A percentile compares a stretch with the other conserved stretches of the same genome.
Conservation (phyloP, 140 eudicot genomes). For the Eryngium alpinum region DNA sequence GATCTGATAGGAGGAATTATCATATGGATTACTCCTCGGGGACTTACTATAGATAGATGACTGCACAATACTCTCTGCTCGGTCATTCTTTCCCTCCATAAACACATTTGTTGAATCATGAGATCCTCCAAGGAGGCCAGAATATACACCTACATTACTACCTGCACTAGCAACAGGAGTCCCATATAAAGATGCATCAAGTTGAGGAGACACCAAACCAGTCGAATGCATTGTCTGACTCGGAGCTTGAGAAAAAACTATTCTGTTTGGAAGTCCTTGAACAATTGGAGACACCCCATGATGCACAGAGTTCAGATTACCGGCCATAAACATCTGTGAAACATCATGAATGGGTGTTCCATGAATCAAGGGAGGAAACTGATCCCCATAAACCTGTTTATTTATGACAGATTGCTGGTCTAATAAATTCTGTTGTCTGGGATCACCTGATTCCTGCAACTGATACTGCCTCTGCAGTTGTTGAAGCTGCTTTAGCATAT, state of each 20-base stretch:
- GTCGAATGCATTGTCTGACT: conserved; percentile 25
- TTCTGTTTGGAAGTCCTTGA: conserved; percentile 34
- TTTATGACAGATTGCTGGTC: conserved; percentile 28
- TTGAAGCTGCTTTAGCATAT: conserved; percentile 56
- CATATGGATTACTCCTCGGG: conserved; percentile 11
- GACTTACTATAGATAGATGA: conserved; percentile 18
- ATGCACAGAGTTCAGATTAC: conserved; percentile 25
- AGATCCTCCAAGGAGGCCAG: conserved; percentile 42
- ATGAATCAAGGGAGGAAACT: conserved; percentile 21
- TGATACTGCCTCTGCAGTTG: conserved; percentile 55
- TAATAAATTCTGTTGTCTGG: conserved; percentile 33
- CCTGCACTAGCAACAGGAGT: conserved; percentile 17
- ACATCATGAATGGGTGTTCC: conserved; percentile 46
- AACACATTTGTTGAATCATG: conserved; percentile 28
- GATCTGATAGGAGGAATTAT: conserved; percentile 22
- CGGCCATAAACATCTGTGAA: conserved; percentile 45
- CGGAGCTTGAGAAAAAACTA: conserved; percentile 43
- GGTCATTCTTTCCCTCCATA: conserved; percentile 20
- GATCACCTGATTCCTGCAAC: conserved; percentile 32
- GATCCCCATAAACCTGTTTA: conserved; percentile 33
- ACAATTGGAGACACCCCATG: conserved; percentile 12
- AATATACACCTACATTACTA: conserved; percentile 21
- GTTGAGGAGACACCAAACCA: conserved; percentile 21
- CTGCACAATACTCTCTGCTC: conserved; percentile 19
- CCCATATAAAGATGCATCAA: conserved; percentile 27